Base-by-base conservation (phyloP, 176 grass and related monocot species). In the Rhynchospora tenuis region DNA sequence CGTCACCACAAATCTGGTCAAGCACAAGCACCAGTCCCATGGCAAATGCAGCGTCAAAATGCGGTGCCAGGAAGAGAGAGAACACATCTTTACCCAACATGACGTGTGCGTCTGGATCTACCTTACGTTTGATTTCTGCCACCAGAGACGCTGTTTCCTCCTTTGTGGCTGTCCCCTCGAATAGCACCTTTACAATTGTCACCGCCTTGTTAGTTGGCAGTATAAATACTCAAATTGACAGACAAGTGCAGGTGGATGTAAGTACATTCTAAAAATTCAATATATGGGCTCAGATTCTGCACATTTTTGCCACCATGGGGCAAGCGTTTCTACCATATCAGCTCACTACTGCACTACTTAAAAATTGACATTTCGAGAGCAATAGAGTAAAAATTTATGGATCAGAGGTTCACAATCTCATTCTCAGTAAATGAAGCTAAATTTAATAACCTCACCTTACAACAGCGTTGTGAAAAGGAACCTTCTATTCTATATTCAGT, bases 11-110 rank as follows among this genome's bases (percentile, higher is more conserved):
- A 83, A 99, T 88, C 71, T 92, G 83, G 69, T 93, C 96, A 45
- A 99, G 93, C 51, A 95, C 93, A 73, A 99, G 88, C 45, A 99
- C 91, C 69, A 95, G 63, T 51, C 91, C 96, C 91, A 99, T 95
- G 73, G 86, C 89, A 73, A 99, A 95, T 15, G 93, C 96, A 0
- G 93, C 89, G 54, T 99, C 96, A 74, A 91, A 92, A 2, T 88
- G 87, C 0, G 93, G 89, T 1, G 68, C 58, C 48, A 99, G 81
- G 82, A 91, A 90, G 8, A 99, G 91, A 81, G 90, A 90, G 85
- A 95, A 99, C 20, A 93, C 96, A 74, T 99, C 93, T 7, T 88
- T 89, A 1, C 89, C 92, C 51, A 99, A 58, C 51, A 99, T 29
- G 5, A 99, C 88, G 46, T 95, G 89, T 43, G 91, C 82, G 64